Percentiles rank a stretch among this genome's conserved stretches.
Conservation (phyloP, 768 basidiomycete species). For the Suillus occidentalis region DNA sequence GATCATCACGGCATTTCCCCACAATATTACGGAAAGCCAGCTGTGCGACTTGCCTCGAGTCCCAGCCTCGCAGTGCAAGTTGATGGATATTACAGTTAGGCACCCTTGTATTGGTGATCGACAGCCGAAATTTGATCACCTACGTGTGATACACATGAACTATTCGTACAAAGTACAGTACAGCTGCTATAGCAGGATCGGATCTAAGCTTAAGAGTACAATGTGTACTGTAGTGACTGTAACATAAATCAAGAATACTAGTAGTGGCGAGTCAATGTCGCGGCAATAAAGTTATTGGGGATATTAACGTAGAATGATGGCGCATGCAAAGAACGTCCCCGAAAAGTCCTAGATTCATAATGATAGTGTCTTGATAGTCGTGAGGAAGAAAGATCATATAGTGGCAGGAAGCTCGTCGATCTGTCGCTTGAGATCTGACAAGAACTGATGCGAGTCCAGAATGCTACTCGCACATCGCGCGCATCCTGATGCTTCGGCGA, state of each 20-base stretch:
- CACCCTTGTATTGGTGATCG: too few species aligned
- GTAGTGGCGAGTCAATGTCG: background rate
- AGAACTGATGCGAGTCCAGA: slow-evolving; percentile 56
- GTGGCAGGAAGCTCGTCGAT: slow-evolving; percentile 56
- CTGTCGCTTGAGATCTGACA: slow-evolving; percentile 51
- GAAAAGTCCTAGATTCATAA: background rate
- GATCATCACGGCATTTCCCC: too few species aligned
- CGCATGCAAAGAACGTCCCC: background rate
- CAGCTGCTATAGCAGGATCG: too few species aligned
- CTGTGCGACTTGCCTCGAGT: too few species aligned
- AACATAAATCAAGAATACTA: too few species aligned
- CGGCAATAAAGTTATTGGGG: background rate
- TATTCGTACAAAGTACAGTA: background rate
- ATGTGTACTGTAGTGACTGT: background rate
- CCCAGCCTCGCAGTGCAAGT: too few species aligned
- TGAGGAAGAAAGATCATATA: slow-evolving; percentile 28
- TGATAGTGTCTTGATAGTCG: background rate
- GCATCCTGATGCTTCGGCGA: slow-evolving; percentile 52
- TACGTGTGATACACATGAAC: background rate
- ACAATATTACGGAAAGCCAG: too few species aligned
- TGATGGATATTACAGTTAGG: too few species aligned
- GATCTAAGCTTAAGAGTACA: too few species aligned
- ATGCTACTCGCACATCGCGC: slow-evolving; percentile 67
- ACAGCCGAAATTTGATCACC: background rate
- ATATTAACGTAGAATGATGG: background rate